These are phyloP conservation scores for Basipetospora chlamydospora DNA, from an alignment of 2,329 filamentous ascomycete species.

Conservation along the genomic window DNA sequence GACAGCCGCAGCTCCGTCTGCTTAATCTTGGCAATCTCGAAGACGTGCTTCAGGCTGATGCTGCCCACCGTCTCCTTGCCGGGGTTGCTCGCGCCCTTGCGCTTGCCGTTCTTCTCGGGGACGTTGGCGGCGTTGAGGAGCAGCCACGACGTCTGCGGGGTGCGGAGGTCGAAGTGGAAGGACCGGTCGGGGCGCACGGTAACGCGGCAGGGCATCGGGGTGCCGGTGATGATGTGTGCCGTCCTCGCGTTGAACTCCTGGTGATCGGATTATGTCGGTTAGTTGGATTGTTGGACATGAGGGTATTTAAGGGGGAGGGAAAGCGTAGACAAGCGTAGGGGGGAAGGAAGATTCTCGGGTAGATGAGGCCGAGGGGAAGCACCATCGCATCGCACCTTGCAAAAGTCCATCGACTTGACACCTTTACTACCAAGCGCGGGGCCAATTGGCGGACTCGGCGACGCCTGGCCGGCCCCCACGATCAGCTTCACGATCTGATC, in stretches of 20 bases:
- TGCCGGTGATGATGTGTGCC: slow-evolving; percentile 65
- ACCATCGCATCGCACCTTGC: slow-evolving; percentile 52
- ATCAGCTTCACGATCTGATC: slow-evolving; percentile 92
- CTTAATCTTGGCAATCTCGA: slow-evolving; percentile 97
- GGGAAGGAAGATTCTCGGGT: neutral
- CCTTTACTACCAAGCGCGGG: slow-evolving; percentile 93
- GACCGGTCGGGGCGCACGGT: slow-evolving; percentile 85
- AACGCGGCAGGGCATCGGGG: slow-evolving; percentile 79
- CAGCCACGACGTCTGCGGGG: slow-evolving; percentile 84
- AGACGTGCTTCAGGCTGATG: slow-evolving; percentile 87
- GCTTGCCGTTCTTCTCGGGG: slow-evolving; percentile 57
- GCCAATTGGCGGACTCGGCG: slow-evolving; percentile 88
- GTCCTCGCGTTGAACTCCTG: slow-evolving; percentile 97
- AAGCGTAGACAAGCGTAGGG: neutral
- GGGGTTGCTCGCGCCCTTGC: slow-evolving; percentile 63
- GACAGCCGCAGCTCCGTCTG: slow-evolving; percentile 61
- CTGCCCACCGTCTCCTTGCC: slow-evolving; percentile 68
- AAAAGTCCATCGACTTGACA: slow-evolving; percentile 99
- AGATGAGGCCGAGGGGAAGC: too few relatives aligned
- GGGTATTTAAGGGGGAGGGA: neutral
- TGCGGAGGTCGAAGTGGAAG: slow-evolving; percentile 86
- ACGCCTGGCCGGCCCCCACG: slow-evolving; percentile 89
- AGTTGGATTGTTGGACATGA: slow-evolving; percentile 2
- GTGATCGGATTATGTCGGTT: too few relatives aligned
- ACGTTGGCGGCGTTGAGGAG: slow-evolving; percentile 73